Evolutionary conservation across 352 stramenopile species (phyloP).

Genomic region (Phytophthora megakarya): DNA sequence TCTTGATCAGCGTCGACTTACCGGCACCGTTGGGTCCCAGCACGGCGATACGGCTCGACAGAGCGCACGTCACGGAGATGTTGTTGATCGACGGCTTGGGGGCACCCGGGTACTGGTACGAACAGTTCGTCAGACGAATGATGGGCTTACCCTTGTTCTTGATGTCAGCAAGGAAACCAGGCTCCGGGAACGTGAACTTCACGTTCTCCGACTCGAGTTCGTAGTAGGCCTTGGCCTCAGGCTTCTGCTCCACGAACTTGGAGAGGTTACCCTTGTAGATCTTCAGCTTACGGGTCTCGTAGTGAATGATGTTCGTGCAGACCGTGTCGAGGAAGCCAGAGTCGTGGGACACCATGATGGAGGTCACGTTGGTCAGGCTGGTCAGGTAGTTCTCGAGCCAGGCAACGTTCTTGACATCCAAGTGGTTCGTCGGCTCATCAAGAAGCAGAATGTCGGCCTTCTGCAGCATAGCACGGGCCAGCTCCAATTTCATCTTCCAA

Average conservation of each 20-base stretch:
- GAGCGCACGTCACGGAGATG: conserved; percentile 78
- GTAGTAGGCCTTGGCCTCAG: conserved; percentile 90
- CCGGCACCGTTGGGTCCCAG: conserved; percentile 93
- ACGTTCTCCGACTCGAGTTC: conserved; percentile 84
- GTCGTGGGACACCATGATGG: conserved; percentile 97
- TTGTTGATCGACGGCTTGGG: conserved; percentile 85
- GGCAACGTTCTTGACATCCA: conserved; percentile 93
- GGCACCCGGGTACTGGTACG: conserved; percentile 82
- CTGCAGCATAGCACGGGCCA: conserved; percentile 95
- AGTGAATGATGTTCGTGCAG: conserved; percentile 98
- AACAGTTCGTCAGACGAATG: conserved; percentile 87
- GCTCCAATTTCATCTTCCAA: conserved; percentile 96
- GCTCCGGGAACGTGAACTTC: conserved; percentile 89
- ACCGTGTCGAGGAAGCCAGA: conserved; percentile 97
- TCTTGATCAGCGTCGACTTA: conserved; percentile 97
- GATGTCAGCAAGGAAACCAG: conserved; percentile 88
- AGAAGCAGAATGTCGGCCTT: conserved; percentile 97
- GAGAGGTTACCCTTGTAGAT: conserved; percentile 90
- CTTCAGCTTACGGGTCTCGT: conserved; percentile 93
- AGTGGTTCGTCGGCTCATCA: conserved; percentile 96
- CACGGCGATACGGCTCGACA: conserved; percentile 81
- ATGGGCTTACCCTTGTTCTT: conserved; percentile 93
- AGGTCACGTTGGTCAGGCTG: conserved; percentile 88
- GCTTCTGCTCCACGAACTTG: conserved; percentile 85
- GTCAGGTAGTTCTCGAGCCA: conserved; percentile 94